Conservation (phyloP, 2,329 filamentous ascomycete genomes). For the Purpureocillium takamizusanense region DNA sequence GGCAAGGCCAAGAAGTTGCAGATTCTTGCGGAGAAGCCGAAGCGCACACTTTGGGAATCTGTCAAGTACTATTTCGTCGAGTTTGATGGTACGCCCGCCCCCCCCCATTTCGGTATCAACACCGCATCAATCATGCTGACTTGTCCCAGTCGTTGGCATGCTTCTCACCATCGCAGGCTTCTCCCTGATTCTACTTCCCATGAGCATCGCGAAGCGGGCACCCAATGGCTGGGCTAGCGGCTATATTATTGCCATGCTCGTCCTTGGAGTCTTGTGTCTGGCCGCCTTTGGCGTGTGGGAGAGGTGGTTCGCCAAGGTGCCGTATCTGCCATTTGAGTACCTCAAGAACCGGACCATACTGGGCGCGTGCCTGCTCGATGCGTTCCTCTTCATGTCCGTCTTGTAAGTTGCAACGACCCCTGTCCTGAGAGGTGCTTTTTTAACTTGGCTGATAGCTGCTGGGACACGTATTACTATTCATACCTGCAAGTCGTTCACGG, state of each 20-base stretch:
- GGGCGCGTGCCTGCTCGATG: constrained; percentile 28
- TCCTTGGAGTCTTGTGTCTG: constrained; percentile 42
- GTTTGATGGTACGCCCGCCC: constrained; percentile 39
- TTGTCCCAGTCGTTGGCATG: constrained; percentile 32
- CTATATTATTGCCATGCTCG: constrained; percentile 36
- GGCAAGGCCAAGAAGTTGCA: constrained; percentile 29
- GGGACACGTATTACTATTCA: constrained; percentile 38
- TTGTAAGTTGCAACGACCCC: constrained; percentile 14
- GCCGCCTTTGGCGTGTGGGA: constrained; percentile 47
- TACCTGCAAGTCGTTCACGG: constrained; percentile 34
- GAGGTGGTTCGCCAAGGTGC: constrained; percentile 43
- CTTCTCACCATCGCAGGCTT: constrained; percentile 42
- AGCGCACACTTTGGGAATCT: constrained; percentile 35
- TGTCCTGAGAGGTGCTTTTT: neutral
- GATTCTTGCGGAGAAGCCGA: constrained; percentile 26
- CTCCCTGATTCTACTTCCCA: constrained; percentile 43
- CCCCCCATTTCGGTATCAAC: neutral
- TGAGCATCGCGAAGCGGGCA: constrained; percentile 26
- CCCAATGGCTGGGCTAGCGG: constrained; percentile 29
- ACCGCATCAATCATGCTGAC: neutral
- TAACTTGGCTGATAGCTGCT: constrained; percentile 8
- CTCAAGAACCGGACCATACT: constrained; percentile 36
- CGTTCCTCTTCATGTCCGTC: constrained; percentile 25
- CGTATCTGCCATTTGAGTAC: constrained; percentile 44
- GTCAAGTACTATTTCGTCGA: constrained; percentile 44